Conservation (phyloP, 75 land plant genomes). For the Pinus taeda region DNA sequence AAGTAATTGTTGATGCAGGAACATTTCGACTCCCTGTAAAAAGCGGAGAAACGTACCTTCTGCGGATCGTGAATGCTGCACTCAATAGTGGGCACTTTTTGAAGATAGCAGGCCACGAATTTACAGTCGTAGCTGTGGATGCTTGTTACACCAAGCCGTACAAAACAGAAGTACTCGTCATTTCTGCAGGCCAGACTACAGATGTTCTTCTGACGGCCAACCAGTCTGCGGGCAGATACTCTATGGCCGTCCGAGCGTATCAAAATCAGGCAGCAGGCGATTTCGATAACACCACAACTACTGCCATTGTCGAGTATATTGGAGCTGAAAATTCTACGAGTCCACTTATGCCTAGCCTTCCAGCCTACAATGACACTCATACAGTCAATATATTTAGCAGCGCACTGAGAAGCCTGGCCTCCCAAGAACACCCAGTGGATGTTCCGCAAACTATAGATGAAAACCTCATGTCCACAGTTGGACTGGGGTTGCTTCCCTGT, state of each 20-base stretch:
- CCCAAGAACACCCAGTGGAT: constrained; percentile 18
- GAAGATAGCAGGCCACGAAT: constrained; percentile 38
- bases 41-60: constrained; percentile 43
- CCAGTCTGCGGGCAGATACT: constrained; percentile 16
- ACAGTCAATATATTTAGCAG: constrained; percentile 11
- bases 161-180: constrained; percentile 22
- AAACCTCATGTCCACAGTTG: constrained; percentile 43
- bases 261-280: constrained; percentile 12
- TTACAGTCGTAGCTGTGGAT: constrained; percentile 47
- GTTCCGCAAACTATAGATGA: constrained; percentile 39
- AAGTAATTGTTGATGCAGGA: constrained; percentile 22
- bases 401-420: constrained; percentile 25
- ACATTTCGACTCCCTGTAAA: constrained; percentile 43
- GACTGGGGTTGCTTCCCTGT: constrained; percentile 30
- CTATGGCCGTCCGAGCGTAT: constrained; percentile 26
- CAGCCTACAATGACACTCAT: constrained; percentile 29
- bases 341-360: constrained; percentile 16
- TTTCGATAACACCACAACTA: constrained; percentile 32
- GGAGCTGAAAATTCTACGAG: background rate
- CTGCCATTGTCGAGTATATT: constrained; percentile 21
- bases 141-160: constrained; percentile 41
- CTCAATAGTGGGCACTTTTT: constrained; percentile 58
- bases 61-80: constrained; percentile 58
- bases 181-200: constrained; percentile 55
- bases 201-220: constrained; percentile 39